phyloP scores from a whole-genome alignment of 495 filamentous ascomycete species.

The Ascobolus immersus region DNA sequence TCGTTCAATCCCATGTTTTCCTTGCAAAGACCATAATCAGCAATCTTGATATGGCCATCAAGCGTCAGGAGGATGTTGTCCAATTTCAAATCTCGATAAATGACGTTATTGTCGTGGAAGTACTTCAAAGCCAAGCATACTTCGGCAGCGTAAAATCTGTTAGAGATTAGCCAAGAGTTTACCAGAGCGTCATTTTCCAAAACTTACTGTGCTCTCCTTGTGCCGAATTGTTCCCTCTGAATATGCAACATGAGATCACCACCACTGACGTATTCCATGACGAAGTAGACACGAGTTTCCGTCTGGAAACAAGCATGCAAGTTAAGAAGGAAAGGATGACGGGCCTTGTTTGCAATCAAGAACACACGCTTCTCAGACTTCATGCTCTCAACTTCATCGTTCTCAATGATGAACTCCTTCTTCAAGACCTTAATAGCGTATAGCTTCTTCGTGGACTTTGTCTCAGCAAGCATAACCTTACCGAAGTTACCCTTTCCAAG shows the following conservation, averaged over 20 bases:
- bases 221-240: slow-evolving; percentile 83
- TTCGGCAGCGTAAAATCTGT: slow-evolving; percentile 88
- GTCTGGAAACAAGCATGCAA: slow-evolving; percentile 98
- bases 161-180: not conserved
- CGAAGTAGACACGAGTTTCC: slow-evolving; percentile 94
- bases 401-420: slow-evolving; percentile 99
- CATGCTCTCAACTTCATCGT: slow-evolving; percentile 98
- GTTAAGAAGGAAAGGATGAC: slow-evolving; percentile 86
- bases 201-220: slow-evolving; percentile 81
- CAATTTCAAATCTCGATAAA: slow-evolving; percentile 97
- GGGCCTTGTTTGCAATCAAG: slow-evolving; percentile 89
- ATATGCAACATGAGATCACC: slow-evolving; percentile 99
- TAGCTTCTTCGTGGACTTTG: slow-evolving; percentile 67
- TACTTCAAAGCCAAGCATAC: slow-evolving; percentile 95
- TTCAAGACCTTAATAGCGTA: slow-evolving; percentile 99
- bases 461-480: slow-evolving; percentile 98
- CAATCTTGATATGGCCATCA: slow-evolving; percentile 97
- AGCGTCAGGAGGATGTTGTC: slow-evolving; percentile 93
- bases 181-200: not conserved
- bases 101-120: slow-evolving; percentile 98
- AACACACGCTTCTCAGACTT: slow-evolving; percentile 95
- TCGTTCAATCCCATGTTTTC: slow-evolving; percentile 99
- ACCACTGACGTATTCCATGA: slow-evolving; percentile 99
- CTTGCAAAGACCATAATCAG: slow-evolving; percentile 95
- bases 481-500: slow-evolving; percentile 98